Base-by-base conservation (phyloP, 805 yeast genomes). In the Yamadazyma scolyti region DNA sequence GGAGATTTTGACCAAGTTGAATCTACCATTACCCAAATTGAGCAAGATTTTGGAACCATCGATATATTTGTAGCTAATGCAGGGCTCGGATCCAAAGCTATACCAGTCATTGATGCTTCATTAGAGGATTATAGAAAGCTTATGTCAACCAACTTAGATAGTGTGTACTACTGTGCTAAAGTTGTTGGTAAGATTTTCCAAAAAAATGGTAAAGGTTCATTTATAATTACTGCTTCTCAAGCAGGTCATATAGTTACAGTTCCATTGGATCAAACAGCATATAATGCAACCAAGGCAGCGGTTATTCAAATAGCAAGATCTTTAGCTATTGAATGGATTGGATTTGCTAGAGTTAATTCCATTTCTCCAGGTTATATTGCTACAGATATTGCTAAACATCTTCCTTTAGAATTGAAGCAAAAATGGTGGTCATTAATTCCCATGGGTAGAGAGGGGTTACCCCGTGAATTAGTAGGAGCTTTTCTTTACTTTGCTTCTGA, bases 401-500 rank as follows among this genome's bases (percentile, higher is more conserved):
- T 40, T 6, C 28, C 28, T 54, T 46, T 8, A 34, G 28, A 25
- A 6, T 9, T 27, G 6, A 27, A 44, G 29, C 15, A 24, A 24
- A 54, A 54, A 52, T 20, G 23, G 34, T 33, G 34, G 28, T 16
- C 20, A 6, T 16, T 15, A 11, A 25, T 25, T 10, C 54, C 37
- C 57, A 62, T 33, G 20, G 36, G 27, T 16, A 33, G 30, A 23
- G 25, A 27, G 29, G 36, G 36, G 13, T 25, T 25, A 16, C 24
- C 26, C 4, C 22, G 28, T 16, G 93, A 82, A 52, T 61, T 82
- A 36, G 75, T 71, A 11, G 90, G 90, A 36, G 84, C 85, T n/a
- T 81, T 77, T 56, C 52, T 82, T 26, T 83, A 77, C 61, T 56
- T 82, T 39, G 87, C 86, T 5, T 75, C 84, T 21, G 79, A 79